Evolutionary conservation across 176 grass and related monocot genomes (phyloP).

Genomic region (Zizania latifolia): DNA sequence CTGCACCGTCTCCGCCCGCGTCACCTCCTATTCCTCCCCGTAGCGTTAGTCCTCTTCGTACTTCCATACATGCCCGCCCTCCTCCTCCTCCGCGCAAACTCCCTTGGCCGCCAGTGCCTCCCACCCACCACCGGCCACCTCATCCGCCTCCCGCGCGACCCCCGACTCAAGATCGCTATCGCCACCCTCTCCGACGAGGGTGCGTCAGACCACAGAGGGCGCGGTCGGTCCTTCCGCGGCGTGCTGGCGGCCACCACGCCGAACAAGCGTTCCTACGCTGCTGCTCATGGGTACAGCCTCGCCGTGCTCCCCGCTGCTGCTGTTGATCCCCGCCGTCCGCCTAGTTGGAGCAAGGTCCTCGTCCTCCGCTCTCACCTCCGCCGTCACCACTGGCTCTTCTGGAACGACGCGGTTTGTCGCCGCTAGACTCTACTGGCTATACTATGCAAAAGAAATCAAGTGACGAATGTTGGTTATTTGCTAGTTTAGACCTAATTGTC

Average conservation of each 20-base stretch:
- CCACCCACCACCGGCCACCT: background rate
- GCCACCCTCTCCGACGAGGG: conserved; percentile 72
- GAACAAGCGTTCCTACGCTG: conserved; percentile 62
- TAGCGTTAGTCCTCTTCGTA: conserved; percentile 24
- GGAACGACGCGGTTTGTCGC: conserved; percentile 75
- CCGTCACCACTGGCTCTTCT: conserved; percentile 78
- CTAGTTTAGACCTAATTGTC: background rate
- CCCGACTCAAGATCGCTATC: conserved; percentile 36
- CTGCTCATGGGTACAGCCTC: conserved; percentile 46
- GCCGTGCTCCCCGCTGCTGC: conserved; percentile 24
- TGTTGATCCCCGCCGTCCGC: conserved; percentile 58
- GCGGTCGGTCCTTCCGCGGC: conserved; percentile 52
- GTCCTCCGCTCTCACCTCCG: conserved; percentile 48
- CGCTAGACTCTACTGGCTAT: background rate
- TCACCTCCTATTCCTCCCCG: conserved; percentile 10
- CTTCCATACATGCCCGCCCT: background rate
- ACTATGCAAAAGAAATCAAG: background rate
- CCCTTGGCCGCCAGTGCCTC: conserved; percentile 35
- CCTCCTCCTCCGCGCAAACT: conserved; percentile 52
- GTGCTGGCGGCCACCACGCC: conserved; percentile 37
- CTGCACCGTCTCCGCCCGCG: background rate
- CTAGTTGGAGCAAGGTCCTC: conserved; percentile 85
- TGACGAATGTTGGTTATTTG: background rate
- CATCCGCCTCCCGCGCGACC: background rate
- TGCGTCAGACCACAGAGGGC: background rate